Evolutionary conservation across 2,329 filamentous ascomycete genomes (phyloP), one percentile per base, ranked within the genome.

Genomic region (Diaporthe velutina): DNA sequence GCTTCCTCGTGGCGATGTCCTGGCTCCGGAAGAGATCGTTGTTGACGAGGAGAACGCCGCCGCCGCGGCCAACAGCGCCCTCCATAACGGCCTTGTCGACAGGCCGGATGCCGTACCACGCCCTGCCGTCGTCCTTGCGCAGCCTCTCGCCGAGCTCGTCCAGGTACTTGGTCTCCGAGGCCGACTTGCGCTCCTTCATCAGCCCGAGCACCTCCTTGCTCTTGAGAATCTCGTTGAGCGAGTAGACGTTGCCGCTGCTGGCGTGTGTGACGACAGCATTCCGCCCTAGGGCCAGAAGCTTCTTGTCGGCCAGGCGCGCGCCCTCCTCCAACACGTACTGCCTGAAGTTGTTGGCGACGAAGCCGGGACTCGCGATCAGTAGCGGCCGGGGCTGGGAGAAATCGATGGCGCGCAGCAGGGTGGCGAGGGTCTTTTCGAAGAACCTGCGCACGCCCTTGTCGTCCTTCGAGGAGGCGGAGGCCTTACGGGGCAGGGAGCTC

Each of bases 331-430:
- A 86, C 50, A 92, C 90, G 84, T 94, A 95, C 54, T 92, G 91
- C 72, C 94, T 92, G 81, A 99, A 98, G 28, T 93, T 92, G 3
- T 90, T 86, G 0, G 96, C 96, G 9, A 94, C 92, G 82, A 98
- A 99, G 0, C 96, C 97, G 0, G 97, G 96, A 76, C 94, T 96
- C 1, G 96, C 97, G 3, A 99, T 87, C 28, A 99, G 87, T 17
- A 98, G 85, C 0, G 96, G 95, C 22, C 93, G 89, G 25, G 91
- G 89, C 70, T 88, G 86, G 22, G 86, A 84, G 77, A 98, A 93
- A 81, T 98, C 95, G 80, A 98, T 89, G 74, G 94, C 93, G 35
- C 95, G 90, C 2, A 94, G 85, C 17, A 98, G 88, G 0, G 94
- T 95, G 48, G 93, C 89, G 48, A 98, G 88, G 0, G 92, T 93